A percentile compares a stretch with the other conserved stretches of the same genome.
Conservation (phyloP, 2,329 filamentous ascomycete genomes). For the Pseudopithomyces maydicus region DNA sequence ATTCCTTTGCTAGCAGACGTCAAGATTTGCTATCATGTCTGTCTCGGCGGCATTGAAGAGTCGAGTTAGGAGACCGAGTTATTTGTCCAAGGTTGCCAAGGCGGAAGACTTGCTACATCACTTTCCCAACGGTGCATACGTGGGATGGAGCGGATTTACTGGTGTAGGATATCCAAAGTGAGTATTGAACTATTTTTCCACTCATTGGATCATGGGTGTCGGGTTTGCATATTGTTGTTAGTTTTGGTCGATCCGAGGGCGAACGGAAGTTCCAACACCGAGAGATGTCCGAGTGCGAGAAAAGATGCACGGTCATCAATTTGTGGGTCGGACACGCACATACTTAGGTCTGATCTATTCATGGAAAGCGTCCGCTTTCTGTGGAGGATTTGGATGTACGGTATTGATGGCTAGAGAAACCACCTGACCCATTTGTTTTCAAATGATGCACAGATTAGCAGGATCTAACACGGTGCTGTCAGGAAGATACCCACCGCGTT, state of each 20-base stretch:
- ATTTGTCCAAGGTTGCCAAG: slow-evolving; percentile 79
- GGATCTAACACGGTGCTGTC: slow-evolving; percentile 11
- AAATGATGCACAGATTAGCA: background rate
- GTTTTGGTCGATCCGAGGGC: slow-evolving; percentile 22
- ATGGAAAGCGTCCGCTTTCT: background rate
- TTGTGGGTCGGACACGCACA: background rate
- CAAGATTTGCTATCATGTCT: slow-evolving; percentile 44
- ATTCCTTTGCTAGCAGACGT: background rate
- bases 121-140: slow-evolving; percentile 84
- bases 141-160: slow-evolving; percentile 91
- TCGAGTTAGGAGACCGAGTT: slow-evolving; percentile 74
- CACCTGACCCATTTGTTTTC: background rate
- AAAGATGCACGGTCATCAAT: background rate
- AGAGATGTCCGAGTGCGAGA: slow-evolving; percentile 24
- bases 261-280: slow-evolving; percentile 33
- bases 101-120: slow-evolving; percentile 79
- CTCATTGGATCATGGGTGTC: background rate
- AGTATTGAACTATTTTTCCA: slow-evolving; percentile 35
- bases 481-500: slow-evolving; percentile 84
- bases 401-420: background rate
- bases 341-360: background rate
- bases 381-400: background rate
- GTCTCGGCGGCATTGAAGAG: slow-evolving; percentile 77
- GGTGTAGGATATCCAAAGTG: slow-evolving; percentile 89
- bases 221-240: background rate